Evolutionary conservation across 2,329 filamentous ascomycete species (phyloP), one percentile per base, ranked within the genome.

Genomic region (Colletotrichum horii): DNA sequence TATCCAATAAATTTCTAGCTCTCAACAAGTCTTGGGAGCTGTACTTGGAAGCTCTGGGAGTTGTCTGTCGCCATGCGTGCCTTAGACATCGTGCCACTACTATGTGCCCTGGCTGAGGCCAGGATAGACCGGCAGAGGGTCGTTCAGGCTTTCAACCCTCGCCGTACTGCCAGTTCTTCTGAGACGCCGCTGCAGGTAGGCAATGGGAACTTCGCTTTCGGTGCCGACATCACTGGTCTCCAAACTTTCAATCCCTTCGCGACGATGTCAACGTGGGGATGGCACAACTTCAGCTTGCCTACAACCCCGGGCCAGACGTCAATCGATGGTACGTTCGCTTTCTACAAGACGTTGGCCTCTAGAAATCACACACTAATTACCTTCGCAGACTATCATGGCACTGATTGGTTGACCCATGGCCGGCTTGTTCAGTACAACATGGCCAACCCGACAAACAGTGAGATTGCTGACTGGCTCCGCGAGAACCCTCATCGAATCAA

Each of bases 401-500:
- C 86, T 30, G 82, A 87, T 71, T 87, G 85, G 85, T 85, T 84
- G 83, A 87, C 85, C 7, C 85, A 87, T 75, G 85, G 80, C 32
- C 82, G 84, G 19, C 79, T 86, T 19, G 83, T 87, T 26, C 84
- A 85, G 61, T 87, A 87, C 69, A 80, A 85, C 76, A 83, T 86
- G 74, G 84, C 85, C 3, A 87, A 87, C 67, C 83, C 85, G 22
- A 83, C 82, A 8, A 80, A 87, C 77, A 79, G 78, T 15, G 84
- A 87, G 26, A 86, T 87, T 64, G 86, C 85, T 3, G 82, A 83
- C 66, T 87, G 85, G 85, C 79, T 87, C 19, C 84, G 85, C 61
- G 82, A 85, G 70, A 91, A 91, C 76, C 89, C 89, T 0, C 88
- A 90, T 78, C 83, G 89, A 8, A 81, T 89, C 22, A 90, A 90